Base-by-base conservation (phyloP, 495 filamentous ascomycete genomes). In the Neurospora sp. region DNA sequence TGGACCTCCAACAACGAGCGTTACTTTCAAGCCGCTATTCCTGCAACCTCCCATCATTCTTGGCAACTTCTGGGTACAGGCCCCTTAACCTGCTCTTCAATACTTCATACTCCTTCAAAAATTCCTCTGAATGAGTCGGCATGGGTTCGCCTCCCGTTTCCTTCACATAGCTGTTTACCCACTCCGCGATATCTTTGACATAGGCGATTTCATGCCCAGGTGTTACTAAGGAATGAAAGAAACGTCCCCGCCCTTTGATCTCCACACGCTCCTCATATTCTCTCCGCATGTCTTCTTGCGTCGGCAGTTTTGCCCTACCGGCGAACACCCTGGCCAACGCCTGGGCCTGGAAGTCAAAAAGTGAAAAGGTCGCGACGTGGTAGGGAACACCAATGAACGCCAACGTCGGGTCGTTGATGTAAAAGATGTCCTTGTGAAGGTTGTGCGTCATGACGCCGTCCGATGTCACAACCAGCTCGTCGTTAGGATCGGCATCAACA, bases 381-480 rank as follows among this genome's bases (percentile, higher is more conserved):
- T 87, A 89, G 0, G 89, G 86, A 0, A 89, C 82, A 1, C 90
- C 89, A 8, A 92, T 80, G 74, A 92, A 90, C 0, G 83, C 84
- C 16, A 92, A 76, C 0, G 88, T 86, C 0, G 90, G 88, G 70
- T 91, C 89, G 0, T 85, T 83, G 59, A 91, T 91, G 74, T 89
- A 92, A 75, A 91, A 91, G 3, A 91, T 87, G 73, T 92, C 89
- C 48, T 87, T 86, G 79, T 91, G 87, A 5, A 92, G 74, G 75
- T 93, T 92, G 76, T 91, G 89, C n/a, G 89, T 76, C 76, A 88
- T 89, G 3, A 82, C 85, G 0, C 90, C 90, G 71, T 91, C 87
- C 0, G 78, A 73, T 4, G 90, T 90, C 1, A 92, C 85, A 4
- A 93, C 76, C 1, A 87, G 77, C 4, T 78, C 83, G 3, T 88